Conservation (phyloP, 75 land plant species). For the Ceratopteris richardii region DNA sequence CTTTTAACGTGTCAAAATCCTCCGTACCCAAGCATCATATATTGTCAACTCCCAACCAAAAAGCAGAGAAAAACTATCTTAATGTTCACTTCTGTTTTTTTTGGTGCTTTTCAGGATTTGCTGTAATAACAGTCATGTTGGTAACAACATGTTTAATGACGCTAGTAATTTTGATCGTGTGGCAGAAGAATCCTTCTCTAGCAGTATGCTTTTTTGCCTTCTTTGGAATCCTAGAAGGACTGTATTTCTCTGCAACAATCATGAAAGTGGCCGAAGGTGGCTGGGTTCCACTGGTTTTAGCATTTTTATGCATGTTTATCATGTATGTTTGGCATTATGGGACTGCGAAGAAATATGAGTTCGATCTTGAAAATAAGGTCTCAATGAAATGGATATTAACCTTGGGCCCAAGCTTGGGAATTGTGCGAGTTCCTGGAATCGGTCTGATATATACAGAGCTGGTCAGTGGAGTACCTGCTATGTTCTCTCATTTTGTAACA, state of each 20-base stretch:
- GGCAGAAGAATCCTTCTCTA: slow-evolving; percentile 35
- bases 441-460: slow-evolving; percentile 48
- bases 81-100: neutral
- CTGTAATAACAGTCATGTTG: slow-evolving; percentile 68
- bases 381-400: slow-evolving; percentile 43
- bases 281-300: slow-evolving; percentile 41
- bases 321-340: slow-evolving; percentile 53
- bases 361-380: slow-evolving; percentile 50
- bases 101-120: slow-evolving; percentile 47
- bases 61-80: neutral
- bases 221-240: slow-evolving; percentile 34
- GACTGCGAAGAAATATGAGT: slow-evolving; percentile 48
- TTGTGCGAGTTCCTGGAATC: slow-evolving; percentile 49
- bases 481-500: slow-evolving; percentile 54
- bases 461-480: slow-evolving; percentile 43
- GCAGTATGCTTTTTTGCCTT: slow-evolving; percentile 46
- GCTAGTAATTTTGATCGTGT: slow-evolving; percentile 65
- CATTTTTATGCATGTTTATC: slow-evolving; percentile 26
- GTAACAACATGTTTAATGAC: slow-evolving; percentile 86
- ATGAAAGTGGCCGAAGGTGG: slow-evolving; percentile 44
- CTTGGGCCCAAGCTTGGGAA: slow-evolving; percentile 41
- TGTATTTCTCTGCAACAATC: slow-evolving; percentile 38
- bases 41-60: neutral
- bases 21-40: neutral
- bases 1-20: neutral